Percentiles rank a stretch among this genome's conserved stretches.
Conservation (phyloP, 1,284 basidiomycete species). For the Wallemia mellicola region DNA sequence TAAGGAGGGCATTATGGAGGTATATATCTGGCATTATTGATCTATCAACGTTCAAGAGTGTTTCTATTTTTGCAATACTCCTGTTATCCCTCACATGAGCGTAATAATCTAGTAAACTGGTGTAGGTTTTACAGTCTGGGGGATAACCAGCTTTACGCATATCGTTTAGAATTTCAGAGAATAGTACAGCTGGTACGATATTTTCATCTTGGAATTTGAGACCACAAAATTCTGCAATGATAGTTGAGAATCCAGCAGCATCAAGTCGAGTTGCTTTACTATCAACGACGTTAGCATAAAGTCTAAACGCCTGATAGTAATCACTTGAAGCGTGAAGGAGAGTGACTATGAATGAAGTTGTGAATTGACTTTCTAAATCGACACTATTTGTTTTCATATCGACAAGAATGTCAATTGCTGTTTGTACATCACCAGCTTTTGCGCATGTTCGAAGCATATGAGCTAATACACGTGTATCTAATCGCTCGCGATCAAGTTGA, state of each 20-base stretch:
- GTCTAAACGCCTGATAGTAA: not conserved
- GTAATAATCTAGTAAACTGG: conserved; percentile 30
- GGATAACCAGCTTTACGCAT: conserved; percentile 38
- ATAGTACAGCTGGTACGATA: conserved; percentile 29
- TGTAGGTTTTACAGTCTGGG: conserved; percentile 33
- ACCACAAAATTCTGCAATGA: conserved; percentile 31
- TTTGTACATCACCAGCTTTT: not conserved
- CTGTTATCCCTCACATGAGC: conserved; percentile 9
- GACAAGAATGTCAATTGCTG: not conserved
- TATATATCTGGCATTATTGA: conserved; percentile 37
- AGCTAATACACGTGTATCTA: not conserved
- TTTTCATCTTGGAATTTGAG: conserved; percentile 21
- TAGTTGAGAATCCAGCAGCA: conserved; percentile 25
- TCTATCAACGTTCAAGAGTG: conserved; percentile 44
- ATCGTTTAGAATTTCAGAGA: conserved; percentile 50
- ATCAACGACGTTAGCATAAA: conserved; percentile 6
- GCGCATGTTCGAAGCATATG: not conserved
- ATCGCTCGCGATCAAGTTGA: not conserved
- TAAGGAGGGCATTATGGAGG: conserved; percentile 68
- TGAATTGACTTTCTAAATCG: not conserved
- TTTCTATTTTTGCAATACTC: conserved; percentile 36
- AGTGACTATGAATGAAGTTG: not conserved
- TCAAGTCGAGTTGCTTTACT: conserved; percentile 17
- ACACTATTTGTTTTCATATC: not conserved
- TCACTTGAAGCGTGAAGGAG: not conserved